These are phyloP conservation scores for Penicillium digitatum DNA, from an alignment of 2,329 filamentous ascomycete genomes.

Conservation along the genomic window DNA sequence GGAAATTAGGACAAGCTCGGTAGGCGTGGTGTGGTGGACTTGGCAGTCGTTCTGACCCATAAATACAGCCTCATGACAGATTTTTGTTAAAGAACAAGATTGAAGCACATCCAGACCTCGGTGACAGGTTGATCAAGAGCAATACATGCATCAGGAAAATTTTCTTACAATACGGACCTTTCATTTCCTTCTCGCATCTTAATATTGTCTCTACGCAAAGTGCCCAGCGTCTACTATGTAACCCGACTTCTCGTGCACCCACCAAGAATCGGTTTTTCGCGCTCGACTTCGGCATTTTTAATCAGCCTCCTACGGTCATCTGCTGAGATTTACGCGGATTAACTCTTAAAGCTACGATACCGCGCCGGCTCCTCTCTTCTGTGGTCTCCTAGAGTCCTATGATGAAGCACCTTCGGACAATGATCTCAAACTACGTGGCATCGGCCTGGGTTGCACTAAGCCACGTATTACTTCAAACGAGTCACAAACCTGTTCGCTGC, in stretches of 20 bases:
- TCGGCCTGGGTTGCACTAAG: neutral
- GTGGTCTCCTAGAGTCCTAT: neutral
- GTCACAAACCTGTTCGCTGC: no score
- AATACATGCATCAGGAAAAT: neutral
- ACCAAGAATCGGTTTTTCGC: neutral
- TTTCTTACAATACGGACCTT: neutral
- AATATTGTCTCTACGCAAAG: neutral
- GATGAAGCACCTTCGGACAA: neutral
- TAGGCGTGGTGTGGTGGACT: neutral
- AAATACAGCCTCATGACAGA: neutral
- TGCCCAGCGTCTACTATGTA: neutral
- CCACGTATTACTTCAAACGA: no score
- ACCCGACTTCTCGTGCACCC: neutral
- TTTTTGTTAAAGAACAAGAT: neutral
- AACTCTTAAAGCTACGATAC: neutral
- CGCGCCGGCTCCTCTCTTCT: neutral
- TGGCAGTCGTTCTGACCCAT: neutral
- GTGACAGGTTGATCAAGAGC: neutral
- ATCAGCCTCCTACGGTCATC: neutral
- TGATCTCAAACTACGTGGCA: neutral
- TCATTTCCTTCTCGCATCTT: neutral
- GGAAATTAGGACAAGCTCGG: neutral
- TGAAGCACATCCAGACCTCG: neutral
- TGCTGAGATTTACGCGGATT: no score
- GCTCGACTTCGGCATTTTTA: no score